Base-by-base conservation (phyloP, 495 filamentous ascomycete genomes). In the Xylaria sp. region DNA sequence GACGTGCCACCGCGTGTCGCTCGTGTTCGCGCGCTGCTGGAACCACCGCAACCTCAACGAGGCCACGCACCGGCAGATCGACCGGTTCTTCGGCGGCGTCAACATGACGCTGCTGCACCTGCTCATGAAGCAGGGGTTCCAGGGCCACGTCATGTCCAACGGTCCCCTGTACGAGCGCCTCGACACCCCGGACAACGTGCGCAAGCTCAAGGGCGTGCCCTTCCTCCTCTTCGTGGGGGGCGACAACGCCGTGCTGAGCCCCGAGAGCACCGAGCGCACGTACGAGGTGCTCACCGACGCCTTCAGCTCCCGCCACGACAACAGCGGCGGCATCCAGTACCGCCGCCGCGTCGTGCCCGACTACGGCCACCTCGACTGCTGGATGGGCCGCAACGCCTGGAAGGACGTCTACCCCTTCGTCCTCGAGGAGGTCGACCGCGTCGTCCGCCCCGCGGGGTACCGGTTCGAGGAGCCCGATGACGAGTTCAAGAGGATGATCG, bases 341-440 rank as follows among this genome's bases (percentile, higher is more conserved):
- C 80, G 80, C 48, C 79, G 89, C 21, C 73, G 81, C 26, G 82
- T 90, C 8, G 84, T 90, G 9, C 84, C 87, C 9, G 86, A 87
- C n/a, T 90, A 91, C 68, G 90, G 90, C 31, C 90, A 92, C 75
- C 75, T 92, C 64, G 90, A 92, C 79, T 84, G 83, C 61, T 91
- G 90, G 87, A 89, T 92, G 84, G 90, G 90, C 1, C 83, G 85
- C 48, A 81, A 85, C 55, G 88, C 88, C 12, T 88, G 83, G 79
- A 87, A 82, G 75, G 90, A 91, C 76, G 86, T 92, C 14, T 92
- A 86, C 74, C 89, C 88, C 35, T 83, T 86, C 67, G 85, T 91
- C 5, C 71, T 83, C 68, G 83, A 85, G 69, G 87, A 90, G 77
- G 80, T 89, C 4, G 84, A 87, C 61, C 77, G 85, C 40, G 85